Evolutionary conservation across 352 stramenopile genomes (phyloP), one percentile per base, ranked within the genome.

Genomic region (Pythium biforme): DNA sequence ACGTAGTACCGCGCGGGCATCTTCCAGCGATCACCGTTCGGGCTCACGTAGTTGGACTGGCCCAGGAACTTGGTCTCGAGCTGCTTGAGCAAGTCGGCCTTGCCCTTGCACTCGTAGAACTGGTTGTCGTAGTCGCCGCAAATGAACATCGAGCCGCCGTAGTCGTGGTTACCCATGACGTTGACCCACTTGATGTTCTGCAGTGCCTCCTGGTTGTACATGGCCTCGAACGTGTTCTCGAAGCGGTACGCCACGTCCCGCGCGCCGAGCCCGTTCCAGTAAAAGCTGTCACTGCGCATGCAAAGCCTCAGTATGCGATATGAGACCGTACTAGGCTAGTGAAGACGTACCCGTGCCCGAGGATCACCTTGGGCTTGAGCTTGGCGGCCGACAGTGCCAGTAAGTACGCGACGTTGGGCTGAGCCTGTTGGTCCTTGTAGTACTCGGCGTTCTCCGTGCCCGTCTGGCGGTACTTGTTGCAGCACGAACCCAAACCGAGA

Each of bases 121-220:
- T 80, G 52, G 47, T 83, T 83, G 68, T 90, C 81, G 39, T 69
- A 69, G 60, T 88, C 83, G 29, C 81, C 81, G 34, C 83, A 92
- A 59, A 92, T 88, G 57, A 86, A 92, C 70, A 78, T 84, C n/a
- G 81, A 80, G 0, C 83, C 83, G 11, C 83, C 83, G 23, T 83
- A 66, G 63, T 92, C 83, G 68, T 92, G 83, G 51, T 90, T 90
- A 15, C 83, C 83, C 33, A 73, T 70, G 27, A 88, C 79, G 63
- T 85, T 92, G 62, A 90, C 62, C 83, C 80, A 92, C 66, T 81
- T 83, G 62, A 86, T 75, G 43, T 77, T 60, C 12, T 79, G 23
- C 33, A 92, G 62, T 15, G 70, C 58, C 48, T 66, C 58, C 17
- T 81, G 72, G 54, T 72, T 75, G 69, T 92, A 90, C 64, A 85